Conservation (phyloP, 2,329 filamentous ascomycete genomes). For the Calonectria pseudoreteaudii region DNA sequence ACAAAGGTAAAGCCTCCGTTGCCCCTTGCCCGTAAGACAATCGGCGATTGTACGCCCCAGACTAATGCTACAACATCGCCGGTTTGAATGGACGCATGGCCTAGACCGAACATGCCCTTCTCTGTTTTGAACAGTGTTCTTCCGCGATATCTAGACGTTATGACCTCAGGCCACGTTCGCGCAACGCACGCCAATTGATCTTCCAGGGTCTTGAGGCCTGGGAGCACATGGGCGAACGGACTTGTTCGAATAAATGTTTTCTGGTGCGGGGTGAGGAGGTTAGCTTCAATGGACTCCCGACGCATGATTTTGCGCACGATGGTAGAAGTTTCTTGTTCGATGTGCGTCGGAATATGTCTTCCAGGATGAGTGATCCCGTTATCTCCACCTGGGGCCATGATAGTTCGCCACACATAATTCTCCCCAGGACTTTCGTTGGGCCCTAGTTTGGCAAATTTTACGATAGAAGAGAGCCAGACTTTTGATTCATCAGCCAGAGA, state of each 20-base stretch:
- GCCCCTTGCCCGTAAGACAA: slow-evolving; percentile 17
- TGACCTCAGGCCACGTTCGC: background rate
- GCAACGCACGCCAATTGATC: background rate
- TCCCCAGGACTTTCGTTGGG: background rate
- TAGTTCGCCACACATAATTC: slow-evolving; percentile 12
- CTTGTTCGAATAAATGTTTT: background rate
- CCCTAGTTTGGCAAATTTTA: slow-evolving; percentile 7
- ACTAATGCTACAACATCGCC: slow-evolving; percentile 30
- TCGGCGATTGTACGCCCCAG: slow-evolving; percentile 25
- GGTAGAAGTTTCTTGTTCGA: background rate
- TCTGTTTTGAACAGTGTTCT: slow-evolving; percentile 36
- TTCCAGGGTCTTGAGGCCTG: background rate
- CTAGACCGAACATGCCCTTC: slow-evolving; percentile 28
- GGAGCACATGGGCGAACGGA: background rate
- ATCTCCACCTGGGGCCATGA: background rate
- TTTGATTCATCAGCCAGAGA: background rate
- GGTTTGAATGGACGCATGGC: slow-evolving; percentile 12
- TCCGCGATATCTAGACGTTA: background rate
- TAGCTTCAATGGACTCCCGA: background rate
- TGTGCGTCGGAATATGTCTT: background rate
- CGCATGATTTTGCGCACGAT: background rate
- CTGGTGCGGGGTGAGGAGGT: background rate
- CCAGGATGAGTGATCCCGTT: background rate
- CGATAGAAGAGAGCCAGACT: background rate
- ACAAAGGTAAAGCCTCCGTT: slow-evolving; percentile 19